phyloP scores from a whole-genome alignment of 23 red algal species.

The Gracilaria domingensis region DNA sequence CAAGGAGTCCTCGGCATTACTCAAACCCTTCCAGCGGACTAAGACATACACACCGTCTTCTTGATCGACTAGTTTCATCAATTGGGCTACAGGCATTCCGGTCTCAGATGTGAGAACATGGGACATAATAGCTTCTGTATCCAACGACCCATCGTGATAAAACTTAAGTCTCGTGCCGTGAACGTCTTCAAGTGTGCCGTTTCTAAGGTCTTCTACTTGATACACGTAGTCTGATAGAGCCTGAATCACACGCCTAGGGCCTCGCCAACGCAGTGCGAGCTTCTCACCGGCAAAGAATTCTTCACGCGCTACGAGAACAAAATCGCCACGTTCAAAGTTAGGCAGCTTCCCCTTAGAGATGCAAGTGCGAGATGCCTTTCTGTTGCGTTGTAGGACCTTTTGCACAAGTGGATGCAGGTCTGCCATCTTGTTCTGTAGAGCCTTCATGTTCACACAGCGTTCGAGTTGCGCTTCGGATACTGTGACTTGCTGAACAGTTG shows the following conservation, averaged over 20 bases:
- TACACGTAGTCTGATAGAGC: conserved; percentile 24
- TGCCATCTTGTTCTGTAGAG: not conserved
- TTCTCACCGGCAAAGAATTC: not conserved
- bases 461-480: not conserved
- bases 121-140: too few relatives aligned
- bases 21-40: not conserved
- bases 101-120: not conserved
- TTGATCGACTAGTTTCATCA: conserved; percentile 6
- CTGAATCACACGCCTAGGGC: not conserved
- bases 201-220: conserved; percentile 20
- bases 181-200: not conserved
- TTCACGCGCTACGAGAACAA: not conserved
- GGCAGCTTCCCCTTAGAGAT: not conserved
- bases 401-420: not conserved
- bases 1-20: not conserved
- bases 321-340: not conserved
- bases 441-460: not conserved
- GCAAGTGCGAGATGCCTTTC: not conserved
- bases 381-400: not conserved
- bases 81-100: not conserved
- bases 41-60: not conserved
- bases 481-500: not conserved
- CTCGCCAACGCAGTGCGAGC: conserved; percentile 6
- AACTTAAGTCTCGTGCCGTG: not conserved
- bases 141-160: too few relatives aligned